Evolutionary conservation across 2,329 filamentous ascomycete species (phyloP), one percentile per base, ranked within the genome.

Genomic region (Tothia fuscella): DNA sequence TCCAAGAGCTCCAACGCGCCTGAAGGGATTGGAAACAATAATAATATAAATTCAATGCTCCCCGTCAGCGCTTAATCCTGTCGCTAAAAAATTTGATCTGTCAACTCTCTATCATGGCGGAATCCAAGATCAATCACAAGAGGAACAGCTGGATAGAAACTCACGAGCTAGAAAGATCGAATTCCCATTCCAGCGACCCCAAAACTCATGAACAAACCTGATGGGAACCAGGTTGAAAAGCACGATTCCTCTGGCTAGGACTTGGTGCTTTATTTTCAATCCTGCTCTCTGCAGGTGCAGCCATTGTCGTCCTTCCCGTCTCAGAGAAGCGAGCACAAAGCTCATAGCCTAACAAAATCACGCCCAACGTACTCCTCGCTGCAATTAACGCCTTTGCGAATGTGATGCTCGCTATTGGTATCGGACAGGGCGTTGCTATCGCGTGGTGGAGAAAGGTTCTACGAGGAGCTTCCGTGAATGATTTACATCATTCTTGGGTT

Each of bases 391-490:
- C 43, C 17, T 35, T 49, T 7, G 34, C 49, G 3, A 52, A 48
- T 25, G 24, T 53, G 3, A 42, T 40, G 29, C 50, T 53, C n/a
- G 47, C 47, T 2, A 42, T 53, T 9, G 51, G 50, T 0, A 53
- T 53, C 22, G 49, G 50, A 6, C 49, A 52, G 5, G 51, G 51
- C 9, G 46, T 53, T 17, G 51, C 51, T 1, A 53, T 53, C 20
- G 50, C 51, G 3, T 53, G 51, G 51, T 53, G 51, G 51, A 39
- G 51, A 9, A 48, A 49, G 24, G 49, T 47, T 6, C 32, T 53
- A 2, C 45, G 49, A 31, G 51, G 51, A 6, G 45, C 46, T 2
- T 51, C 50, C 5, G 49, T 52, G 16, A 22, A 33, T n/a, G 41
- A 52, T 14, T 47, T 52, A 3, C 50, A 53, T 25, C 44, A 47